A percentile compares a stretch with the other conserved stretches of the same genome.
Evolutionary conservation across 1,284 basidiomycete species (phyloP).

Genomic region (Cerrena zonata): DNA sequence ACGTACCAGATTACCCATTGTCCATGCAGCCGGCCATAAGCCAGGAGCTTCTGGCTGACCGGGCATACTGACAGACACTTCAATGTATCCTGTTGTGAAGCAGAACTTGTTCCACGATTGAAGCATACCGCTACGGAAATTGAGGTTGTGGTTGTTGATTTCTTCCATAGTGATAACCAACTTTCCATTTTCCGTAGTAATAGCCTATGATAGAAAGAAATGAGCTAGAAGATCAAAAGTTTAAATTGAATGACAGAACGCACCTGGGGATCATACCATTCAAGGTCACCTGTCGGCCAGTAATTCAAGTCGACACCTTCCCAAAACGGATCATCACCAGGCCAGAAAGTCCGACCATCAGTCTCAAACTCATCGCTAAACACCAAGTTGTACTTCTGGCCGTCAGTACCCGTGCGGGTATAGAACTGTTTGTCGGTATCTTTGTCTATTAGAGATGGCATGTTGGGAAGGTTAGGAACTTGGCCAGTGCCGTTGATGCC

Average conservation of each 20-base stretch:
- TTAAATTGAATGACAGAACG: conserved; percentile 16
- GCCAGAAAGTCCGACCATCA: conserved; percentile 73
- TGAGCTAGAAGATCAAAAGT: neutral
- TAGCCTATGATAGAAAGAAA: conserved; percentile 33
- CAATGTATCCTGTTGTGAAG: conserved; percentile 89
- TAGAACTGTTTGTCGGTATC: conserved; percentile 59
- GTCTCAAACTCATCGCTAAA: conserved; percentile 90
- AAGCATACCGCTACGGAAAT: conserved; percentile 78
- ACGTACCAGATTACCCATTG: conserved; percentile 46
- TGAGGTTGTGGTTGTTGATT: conserved; percentile 60
- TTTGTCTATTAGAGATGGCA: conserved; percentile 60
- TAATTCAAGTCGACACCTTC: conserved; percentile 69
- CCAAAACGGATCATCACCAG: conserved; percentile 77
- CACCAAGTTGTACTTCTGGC: conserved; percentile 72
- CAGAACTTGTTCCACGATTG: conserved; percentile 88
- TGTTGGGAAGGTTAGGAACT: conserved; percentile 53
- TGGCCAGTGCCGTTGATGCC: conserved; percentile 68
- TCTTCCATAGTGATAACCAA: conserved; percentile 72
- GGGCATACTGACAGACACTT: conserved; percentile 77
- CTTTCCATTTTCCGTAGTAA: conserved; percentile 66
- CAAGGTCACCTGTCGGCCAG: conserved; percentile 78
- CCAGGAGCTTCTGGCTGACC: conserved; percentile 67
- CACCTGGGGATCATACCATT: conserved; percentile 79
- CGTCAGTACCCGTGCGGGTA: conserved; percentile 53
- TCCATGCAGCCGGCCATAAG: conserved; percentile 54